Evolutionary conservation across 2,329 filamentous ascomycete species (phyloP).

Genomic region (Ophiognomonia clavigignenti-juglandacearum): DNA sequence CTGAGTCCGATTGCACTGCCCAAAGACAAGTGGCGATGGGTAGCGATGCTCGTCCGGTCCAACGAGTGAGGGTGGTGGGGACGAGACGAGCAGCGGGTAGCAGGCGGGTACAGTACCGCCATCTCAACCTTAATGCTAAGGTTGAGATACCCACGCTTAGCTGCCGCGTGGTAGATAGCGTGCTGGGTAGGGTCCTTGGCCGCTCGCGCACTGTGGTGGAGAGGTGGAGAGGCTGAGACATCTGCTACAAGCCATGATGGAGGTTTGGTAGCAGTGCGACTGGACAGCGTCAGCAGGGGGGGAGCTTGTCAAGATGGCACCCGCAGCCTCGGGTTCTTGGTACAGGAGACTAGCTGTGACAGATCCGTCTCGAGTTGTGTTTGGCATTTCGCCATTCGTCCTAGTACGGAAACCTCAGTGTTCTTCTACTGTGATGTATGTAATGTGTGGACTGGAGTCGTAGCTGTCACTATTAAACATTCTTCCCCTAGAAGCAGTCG

Average conservation of each 20-base stretch:
- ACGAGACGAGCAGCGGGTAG: background rate
- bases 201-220: background rate
- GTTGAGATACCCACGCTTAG: slow-evolving; percentile 6
- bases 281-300: background rate
- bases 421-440: too few species aligned
- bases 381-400: too few species aligned
- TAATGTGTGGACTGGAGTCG: too few species aligned
- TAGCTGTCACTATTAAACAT: too few species aligned
- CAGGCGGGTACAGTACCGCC: background rate
- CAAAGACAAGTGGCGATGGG: slow-evolving; percentile 2
- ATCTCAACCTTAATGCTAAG: slow-evolving; percentile 15
- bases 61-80: background rate
- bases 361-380: slow-evolving; percentile 47
- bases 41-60: slow-evolving; percentile 3
- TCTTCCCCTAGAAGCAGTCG: too few species aligned
- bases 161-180: background rate
- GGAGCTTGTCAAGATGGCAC: background rate
- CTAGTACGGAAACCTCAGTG: too few species aligned
- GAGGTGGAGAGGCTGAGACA: slow-evolving; percentile 7
- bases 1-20: slow-evolving; percentile 16
- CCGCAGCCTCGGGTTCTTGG: background rate
- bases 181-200: background rate
- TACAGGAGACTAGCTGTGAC: slow-evolving; percentile 34
- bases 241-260: slow-evolving; percentile 8
- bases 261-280: background rate